Conservation (phyloP, 345 rosid species). For the Arabis alpina region DNA sequence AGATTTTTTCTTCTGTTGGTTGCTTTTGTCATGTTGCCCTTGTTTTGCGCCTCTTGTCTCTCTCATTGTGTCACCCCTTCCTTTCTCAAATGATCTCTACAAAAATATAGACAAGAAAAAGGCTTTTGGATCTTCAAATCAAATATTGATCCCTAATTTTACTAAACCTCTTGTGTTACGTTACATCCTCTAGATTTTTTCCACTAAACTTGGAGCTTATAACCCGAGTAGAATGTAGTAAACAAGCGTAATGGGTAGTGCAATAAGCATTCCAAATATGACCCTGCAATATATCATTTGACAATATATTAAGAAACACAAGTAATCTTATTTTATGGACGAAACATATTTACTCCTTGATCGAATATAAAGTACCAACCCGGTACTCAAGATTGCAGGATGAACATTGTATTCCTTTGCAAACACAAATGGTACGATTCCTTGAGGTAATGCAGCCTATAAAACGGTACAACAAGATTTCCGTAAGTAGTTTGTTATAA, state of each 20-base stretch:
- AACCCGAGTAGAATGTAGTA: slow-evolving; percentile 74
- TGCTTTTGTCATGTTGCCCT: slow-evolving; percentile 21
- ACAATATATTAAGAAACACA: no score
- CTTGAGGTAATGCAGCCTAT: slow-evolving; percentile 88
- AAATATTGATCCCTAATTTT: slow-evolving; percentile 16
- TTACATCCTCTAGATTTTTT: slow-evolving; percentile 28
- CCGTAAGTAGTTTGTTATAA: background rate
- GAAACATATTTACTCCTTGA: background rate
- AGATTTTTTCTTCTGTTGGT: background rate
- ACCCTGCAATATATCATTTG: slow-evolving; percentile 55
- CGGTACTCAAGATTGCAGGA: slow-evolving; percentile 80
- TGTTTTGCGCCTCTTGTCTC: slow-evolving; percentile 23
- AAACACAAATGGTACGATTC: slow-evolving; percentile 86
- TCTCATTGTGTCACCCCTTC: background rate
- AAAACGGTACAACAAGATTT: background rate
- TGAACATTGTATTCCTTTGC: slow-evolving; percentile 86
- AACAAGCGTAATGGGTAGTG: slow-evolving; percentile 72
- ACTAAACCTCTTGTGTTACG: slow-evolving; percentile 24
- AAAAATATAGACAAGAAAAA: background rate
- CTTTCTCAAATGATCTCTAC: slow-evolving; percentile 5
- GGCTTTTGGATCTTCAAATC: slow-evolving; percentile 32
- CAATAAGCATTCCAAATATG: slow-evolving; percentile 75
- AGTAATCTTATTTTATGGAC: background rate
- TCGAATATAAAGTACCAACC: slow-evolving; percentile 45
- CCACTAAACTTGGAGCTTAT: slow-evolving; percentile 39